A percentile compares a stretch with the other conserved stretches of the same genome.
These are phyloP conservation scores for Xylaria nigripes DNA, from an alignment of 495 filamentous ascomycete species.

Conservation along the genomic window DNA sequence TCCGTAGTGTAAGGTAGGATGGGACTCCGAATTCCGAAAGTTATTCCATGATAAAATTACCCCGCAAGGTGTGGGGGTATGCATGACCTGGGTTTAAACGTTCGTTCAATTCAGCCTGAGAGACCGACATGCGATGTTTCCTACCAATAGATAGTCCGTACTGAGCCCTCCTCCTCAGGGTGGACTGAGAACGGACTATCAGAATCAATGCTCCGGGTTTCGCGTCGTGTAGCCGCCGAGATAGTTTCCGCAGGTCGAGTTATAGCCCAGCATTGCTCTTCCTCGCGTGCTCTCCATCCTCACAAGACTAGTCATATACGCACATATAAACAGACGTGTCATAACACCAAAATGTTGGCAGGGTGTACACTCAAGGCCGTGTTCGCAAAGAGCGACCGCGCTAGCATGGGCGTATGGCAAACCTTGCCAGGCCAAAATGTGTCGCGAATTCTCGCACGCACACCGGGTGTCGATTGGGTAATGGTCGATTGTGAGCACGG, in stretches of 20 bases:
- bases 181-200: background rate
- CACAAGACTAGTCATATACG: background rate
- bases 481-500: constrained; percentile 73
- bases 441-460: constrained; percentile 57
- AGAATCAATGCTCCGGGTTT: constrained; percentile 1
- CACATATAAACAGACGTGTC: constrained; percentile 3
- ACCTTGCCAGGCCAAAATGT: constrained; percentile 67
- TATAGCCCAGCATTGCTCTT: background rate
- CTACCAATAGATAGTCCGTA: background rate
- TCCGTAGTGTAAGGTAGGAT: no score
- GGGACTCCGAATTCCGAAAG: no score
- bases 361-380: constrained; percentile 56
- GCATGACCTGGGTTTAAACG: background rate
- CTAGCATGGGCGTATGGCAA: constrained; percentile 63
- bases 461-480: constrained; percentile 61
- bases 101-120: background rate
- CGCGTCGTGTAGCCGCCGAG: background rate
- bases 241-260: constrained; percentile 2
- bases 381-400: constrained; percentile 45
- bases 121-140: background rate
- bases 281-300: background rate
- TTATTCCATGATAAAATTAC: no score
- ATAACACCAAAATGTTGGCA: constrained; percentile 47
- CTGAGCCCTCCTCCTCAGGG: background rate
- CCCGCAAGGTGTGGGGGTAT: constrained; percentile 3